A percentile compares a stretch with the other conserved stretches of the same genome.
Conservation (phyloP, 1,284 basidiomycete species). For the Prillingera fragicola region DNA sequence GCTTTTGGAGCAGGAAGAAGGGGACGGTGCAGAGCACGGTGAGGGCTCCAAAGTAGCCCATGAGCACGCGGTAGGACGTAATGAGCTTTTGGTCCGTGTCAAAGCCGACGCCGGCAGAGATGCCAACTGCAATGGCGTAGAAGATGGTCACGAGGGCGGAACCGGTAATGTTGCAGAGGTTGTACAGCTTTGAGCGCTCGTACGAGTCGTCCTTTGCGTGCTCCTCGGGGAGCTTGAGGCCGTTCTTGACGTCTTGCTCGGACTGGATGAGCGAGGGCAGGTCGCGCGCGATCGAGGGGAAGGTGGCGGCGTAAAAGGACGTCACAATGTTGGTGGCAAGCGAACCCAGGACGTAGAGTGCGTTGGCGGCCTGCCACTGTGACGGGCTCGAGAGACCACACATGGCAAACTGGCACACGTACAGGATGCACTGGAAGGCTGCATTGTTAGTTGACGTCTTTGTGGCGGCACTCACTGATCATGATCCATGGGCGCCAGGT, state of each 20-base stretch:
- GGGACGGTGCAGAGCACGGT: slow-evolving; percentile 8
- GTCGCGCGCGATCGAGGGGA: slow-evolving; percentile 12
- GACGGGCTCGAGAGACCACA: slow-evolving; percentile 3
- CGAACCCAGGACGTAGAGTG: slow-evolving; percentile 10
- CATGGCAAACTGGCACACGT: slow-evolving; percentile 12
- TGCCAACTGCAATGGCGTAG: slow-evolving; percentile 13
- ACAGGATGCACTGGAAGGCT: slow-evolving; percentile 4
- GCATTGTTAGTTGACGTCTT: neutral
- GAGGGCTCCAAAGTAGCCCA: slow-evolving; percentile 10
- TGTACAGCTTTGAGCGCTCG: slow-evolving; percentile 15
- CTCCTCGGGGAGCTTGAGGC: slow-evolving; percentile 10
- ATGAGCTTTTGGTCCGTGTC: slow-evolving; percentile 1
- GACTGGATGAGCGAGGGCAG: slow-evolving; percentile 14
- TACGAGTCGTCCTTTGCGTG: slow-evolving; percentile 10
- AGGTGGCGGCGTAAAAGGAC: slow-evolving; percentile 14
- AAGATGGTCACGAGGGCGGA: slow-evolving; percentile 5
- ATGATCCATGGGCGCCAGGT: slow-evolving; percentile 18
- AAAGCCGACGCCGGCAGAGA: slow-evolving; percentile 8
- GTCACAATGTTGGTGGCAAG: slow-evolving; percentile 6
- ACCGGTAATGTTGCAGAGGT: slow-evolving; percentile 9
- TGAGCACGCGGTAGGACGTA: slow-evolving; percentile 5
- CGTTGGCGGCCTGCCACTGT: slow-evolving; percentile 14
- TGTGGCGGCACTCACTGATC: slow-evolving; percentile 8
- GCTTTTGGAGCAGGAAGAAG: slow-evolving; percentile 10
- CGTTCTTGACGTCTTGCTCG: slow-evolving; percentile 10